A percentile compares a stretch with the other conserved stretches of the same genome.
Conservation (phyloP, 352 stramenopile genomes). For the Phytophthora sojae region DNA sequence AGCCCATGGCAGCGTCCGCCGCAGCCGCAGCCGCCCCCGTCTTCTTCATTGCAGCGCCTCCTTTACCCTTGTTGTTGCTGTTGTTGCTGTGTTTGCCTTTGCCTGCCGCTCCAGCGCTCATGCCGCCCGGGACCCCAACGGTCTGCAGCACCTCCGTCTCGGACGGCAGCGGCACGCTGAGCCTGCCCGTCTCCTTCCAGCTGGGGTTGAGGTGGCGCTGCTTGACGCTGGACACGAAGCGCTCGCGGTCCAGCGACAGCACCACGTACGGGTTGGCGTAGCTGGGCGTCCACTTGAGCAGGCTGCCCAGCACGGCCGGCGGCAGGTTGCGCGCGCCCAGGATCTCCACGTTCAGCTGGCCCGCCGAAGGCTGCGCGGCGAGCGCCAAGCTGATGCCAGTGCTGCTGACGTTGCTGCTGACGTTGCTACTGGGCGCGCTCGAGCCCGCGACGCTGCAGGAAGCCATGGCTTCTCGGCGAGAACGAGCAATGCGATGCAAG, state of each 20-base stretch:
- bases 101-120: slow-evolving; percentile 16
- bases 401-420: background rate
- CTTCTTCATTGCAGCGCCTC: slow-evolving; percentile 22
- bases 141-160: slow-evolving; percentile 69
- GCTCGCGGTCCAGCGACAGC: slow-evolving; percentile 58
- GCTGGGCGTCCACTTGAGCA: slow-evolving; percentile 75
- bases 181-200: slow-evolving; percentile 68
- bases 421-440: slow-evolving; percentile 19
- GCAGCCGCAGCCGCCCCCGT: slow-evolving; percentile 25
- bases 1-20: slow-evolving; percentile 29
- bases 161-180: slow-evolving; percentile 62
- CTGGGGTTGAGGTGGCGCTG: slow-evolving; percentile 62
- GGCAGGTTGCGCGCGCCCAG: slow-evolving; percentile 63
- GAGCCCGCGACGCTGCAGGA: slow-evolving; percentile 36
- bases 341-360: slow-evolving; percentile 66
- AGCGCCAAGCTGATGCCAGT: slow-evolving; percentile 9
- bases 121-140: slow-evolving; percentile 33
- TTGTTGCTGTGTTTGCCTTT: slow-evolving; percentile 10
- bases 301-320: slow-evolving; percentile 64
- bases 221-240: slow-evolving; percentile 63
- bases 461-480: slow-evolving; percentile 35
- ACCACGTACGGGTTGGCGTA: slow-evolving; percentile 77
- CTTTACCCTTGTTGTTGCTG: slow-evolving; percentile 21
- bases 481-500: no score
- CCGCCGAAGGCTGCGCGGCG: slow-evolving; percentile 28